Percentiles rank a stretch among this genome's conserved stretches.
phyloP scores from a whole-genome alignment of 208 protist genomes.

The Trypanosoma avium region DNA sequence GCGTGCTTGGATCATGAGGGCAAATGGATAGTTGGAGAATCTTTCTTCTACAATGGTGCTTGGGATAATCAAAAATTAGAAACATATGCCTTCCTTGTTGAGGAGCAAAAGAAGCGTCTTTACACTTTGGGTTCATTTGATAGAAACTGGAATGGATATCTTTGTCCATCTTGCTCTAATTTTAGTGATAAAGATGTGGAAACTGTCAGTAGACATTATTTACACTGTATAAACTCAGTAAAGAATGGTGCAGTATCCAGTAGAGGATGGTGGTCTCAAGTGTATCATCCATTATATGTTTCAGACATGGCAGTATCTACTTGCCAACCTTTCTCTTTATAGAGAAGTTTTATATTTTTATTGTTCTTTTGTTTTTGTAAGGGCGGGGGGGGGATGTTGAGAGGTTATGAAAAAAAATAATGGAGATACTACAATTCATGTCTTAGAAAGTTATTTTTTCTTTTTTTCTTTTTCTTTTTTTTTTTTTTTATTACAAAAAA shows the following conservation, averaged over 20 bases:
- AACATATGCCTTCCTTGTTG: conserved; percentile 25
- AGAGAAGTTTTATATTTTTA: background rate
- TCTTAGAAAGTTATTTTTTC: background rate
- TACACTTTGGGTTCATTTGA: conserved; percentile 17
- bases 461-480: conserved; percentile 3
- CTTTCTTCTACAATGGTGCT: conserved; percentile 30
- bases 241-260: background rate
- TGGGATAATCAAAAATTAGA: conserved; percentile 31
- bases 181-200: conserved; percentile 27
- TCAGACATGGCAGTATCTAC: too few relatives aligned
- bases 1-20: background rate
- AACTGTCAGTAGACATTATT: conserved; percentile 15
- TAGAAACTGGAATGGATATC: conserved; percentile 1
- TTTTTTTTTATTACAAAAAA: background rate
- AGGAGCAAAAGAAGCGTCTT: conserved; percentile 20
- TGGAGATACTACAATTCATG: background rate
- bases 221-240: conserved; percentile 23
- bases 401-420: too few relatives aligned
- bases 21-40: conserved; percentile 11
- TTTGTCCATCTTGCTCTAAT: conserved; percentile 19
- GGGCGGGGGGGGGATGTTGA: too few relatives aligned
- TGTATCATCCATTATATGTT: background rate
- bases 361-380: conserved; percentile 5
- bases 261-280: conserved; percentile 25
- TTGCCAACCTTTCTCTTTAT: conserved; percentile 6